Base-by-base conservation (phyloP, 2,329 filamentous ascomycete species). In the Endothia cerciana region DNA sequence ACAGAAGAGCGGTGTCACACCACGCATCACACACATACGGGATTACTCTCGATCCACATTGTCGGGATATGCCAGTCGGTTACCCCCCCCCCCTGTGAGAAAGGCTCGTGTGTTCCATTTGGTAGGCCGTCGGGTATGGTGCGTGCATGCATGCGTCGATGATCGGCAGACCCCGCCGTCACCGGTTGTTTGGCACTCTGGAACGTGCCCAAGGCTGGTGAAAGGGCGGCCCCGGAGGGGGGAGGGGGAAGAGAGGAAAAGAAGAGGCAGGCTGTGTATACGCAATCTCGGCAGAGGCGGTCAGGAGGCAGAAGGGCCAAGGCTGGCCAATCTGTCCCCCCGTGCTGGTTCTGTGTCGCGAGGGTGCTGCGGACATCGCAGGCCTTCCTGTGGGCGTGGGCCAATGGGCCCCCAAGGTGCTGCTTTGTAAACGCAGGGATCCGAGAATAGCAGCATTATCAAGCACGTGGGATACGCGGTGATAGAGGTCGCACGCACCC, bases 401-500 rank as follows among this genome's bases (percentile, higher is more conserved):
- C 65, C 63, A 67, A 67, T 67, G 38, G 51, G 59, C 25, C 11
- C 30, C 17, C n/a, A n/a, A 30, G 17, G 8, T 28, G 45, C 17
- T 47, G 63, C 60, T 67, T 67, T 65, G 65, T 65, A 67, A 67
- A 41, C 28, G 55, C 63, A 30, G 28, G 62, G 60, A 49, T 63
- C 59, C 60, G 30, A 67, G 53, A 67, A 67, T 67, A 67, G 65
- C 53, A 65, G 45, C 58, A 65, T 67, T 60, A 65, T 67, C 60
- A 45, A 67, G 65, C 65, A 67, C 62, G 65, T 66, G 65, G 65
- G 43, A 45, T 45, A 60, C 55, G 22, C 38, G 57, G 49, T 61
- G 65, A 64, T 66, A 47, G 63, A 36, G 55, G 60, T 49, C 36
- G 25, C 55, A 59, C 30, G 17, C 33, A 4, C 30, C 28, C 53